Evolutionary conservation across 2,329 filamentous ascomycete genomes (phyloP).

Genomic region (Sarocladium kiliense): DNA sequence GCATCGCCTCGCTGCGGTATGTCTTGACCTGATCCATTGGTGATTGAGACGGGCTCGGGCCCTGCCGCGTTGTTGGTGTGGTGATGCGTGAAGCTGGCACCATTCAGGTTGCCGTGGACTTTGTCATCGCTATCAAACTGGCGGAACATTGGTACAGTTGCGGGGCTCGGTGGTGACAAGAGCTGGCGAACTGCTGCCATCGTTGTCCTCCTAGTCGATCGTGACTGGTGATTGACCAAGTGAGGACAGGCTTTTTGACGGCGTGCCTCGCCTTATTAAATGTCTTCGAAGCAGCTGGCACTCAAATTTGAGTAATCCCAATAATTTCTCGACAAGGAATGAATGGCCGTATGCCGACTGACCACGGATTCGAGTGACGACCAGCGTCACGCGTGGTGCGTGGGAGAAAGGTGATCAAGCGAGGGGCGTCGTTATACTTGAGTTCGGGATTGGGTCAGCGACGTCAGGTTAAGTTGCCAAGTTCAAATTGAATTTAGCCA

Average conservation of each 20-base stretch:
- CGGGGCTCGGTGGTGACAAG: conserved; percentile 26
- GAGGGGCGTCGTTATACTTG: conserved; percentile 2
- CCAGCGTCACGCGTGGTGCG: not conserved
- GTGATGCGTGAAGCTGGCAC: conserved; percentile 30
- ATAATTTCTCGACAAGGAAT: no score
- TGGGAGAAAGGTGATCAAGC: not conserved
- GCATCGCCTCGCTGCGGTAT: conserved; percentile 48
- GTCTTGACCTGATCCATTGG: conserved; percentile 28
- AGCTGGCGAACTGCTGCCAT: conserved; percentile 37
- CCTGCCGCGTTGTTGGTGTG: conserved; percentile 27
- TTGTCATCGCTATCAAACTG: conserved; percentile 14
- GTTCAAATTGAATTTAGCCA: conserved; percentile 6
- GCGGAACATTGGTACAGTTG: conserved; percentile 19
- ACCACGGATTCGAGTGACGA: not conserved
- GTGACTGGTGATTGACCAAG: not conserved
- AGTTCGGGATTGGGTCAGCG: not conserved
- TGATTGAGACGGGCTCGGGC: conserved; percentile 27
- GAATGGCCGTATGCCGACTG: no score
- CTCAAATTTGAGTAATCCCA: no score
- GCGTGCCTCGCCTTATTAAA: no score
- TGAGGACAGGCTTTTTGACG: no score
- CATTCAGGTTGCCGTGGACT: conserved; percentile 20
- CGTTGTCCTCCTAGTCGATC: not conserved
- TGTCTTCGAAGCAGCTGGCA: no score
- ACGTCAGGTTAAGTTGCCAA: not conserved